A percentile compares a stretch with the other conserved stretches of the same genome.
Evolutionary conservation across 441 rosid genomes (phyloP).

Genomic region (Rhodomyrtus psidioides): DNA sequence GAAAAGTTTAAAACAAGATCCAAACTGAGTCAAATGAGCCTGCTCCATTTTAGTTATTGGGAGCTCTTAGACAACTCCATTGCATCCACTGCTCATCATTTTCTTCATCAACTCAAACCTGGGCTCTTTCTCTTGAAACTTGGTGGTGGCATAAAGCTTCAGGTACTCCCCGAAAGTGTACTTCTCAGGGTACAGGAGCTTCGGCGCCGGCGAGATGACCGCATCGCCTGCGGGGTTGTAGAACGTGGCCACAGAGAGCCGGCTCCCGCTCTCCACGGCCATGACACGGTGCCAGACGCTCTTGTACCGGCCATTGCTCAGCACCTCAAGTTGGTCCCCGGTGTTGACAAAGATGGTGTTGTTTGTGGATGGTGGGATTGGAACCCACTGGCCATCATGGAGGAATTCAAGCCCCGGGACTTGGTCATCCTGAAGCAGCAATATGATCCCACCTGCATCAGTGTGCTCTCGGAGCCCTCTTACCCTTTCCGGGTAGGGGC

Average conservation of each 20-base stretch:
- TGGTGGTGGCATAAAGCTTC: slow-evolving; percentile 62
- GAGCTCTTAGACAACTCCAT: slow-evolving; percentile 11
- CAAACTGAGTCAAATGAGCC: not conserved
- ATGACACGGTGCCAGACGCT: slow-evolving; percentile 71
- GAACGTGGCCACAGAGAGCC: slow-evolving; percentile 84
- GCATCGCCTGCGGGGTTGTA: slow-evolving; percentile 82
- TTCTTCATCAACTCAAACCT: slow-evolving; percentile 68
- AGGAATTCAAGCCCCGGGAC: slow-evolving; percentile 59
- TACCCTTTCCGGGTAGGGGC: slow-evolving; percentile 43
- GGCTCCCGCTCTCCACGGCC: slow-evolving; percentile 61
- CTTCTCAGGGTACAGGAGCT: slow-evolving; percentile 49
- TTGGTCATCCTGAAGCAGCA: slow-evolving; percentile 57
- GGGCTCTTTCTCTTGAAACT: slow-evolving; percentile 58
- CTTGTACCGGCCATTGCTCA: slow-evolving; percentile 73
- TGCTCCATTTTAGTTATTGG: not conserved
- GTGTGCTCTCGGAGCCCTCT: slow-evolving; percentile 63
- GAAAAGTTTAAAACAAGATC: not conserved
- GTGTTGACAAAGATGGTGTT: slow-evolving; percentile 66
- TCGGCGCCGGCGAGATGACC: slow-evolving; percentile 57
- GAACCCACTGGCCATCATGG: slow-evolving; percentile 45
- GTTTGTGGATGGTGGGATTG: slow-evolving; percentile 72
- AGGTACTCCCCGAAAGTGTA: slow-evolving; percentile 67
- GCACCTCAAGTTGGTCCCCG: slow-evolving; percentile 72
- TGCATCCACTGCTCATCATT: slow-evolving; percentile 18
- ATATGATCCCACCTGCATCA: slow-evolving; percentile 62